Percentiles rank a stretch among this genome's conserved stretches.
Conservation (phyloP, 176 grass and related monocot species). For the Phragmites australis region DNA sequence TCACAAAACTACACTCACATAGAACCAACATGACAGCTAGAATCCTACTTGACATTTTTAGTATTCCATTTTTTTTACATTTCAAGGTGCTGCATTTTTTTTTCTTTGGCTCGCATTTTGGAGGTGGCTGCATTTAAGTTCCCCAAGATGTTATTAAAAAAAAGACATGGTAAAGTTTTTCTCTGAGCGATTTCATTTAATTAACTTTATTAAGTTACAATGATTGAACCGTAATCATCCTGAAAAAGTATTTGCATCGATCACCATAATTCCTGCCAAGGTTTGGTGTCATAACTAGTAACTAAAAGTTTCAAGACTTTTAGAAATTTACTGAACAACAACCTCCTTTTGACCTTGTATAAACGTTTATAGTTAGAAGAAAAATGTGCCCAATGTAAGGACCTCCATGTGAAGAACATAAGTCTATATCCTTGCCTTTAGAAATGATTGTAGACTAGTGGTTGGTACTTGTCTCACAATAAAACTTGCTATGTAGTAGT, state of each 20-base stretch:
- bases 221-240: not conserved
- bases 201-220: not conserved
- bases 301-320: not conserved
- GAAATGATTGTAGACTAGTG: not conserved
- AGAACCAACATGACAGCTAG: not conserved
- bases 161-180: too few species aligned
- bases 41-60: not conserved
- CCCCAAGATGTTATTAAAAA: not conserved
- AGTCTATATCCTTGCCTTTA: slow-evolving; percentile 13
- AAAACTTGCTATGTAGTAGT: not conserved
- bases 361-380: slow-evolving; percentile 10
- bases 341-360: slow-evolving; percentile 2
- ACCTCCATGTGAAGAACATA: not conserved
- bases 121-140: not conserved
- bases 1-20: too few species aligned
- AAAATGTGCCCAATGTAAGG: slow-evolving; percentile 1
- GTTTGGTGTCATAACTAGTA: not conserved
- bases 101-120: not conserved
- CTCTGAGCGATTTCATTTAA: too few species aligned
- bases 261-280: not conserved
- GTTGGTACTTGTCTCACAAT: slow-evolving; percentile 8
- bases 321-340: not conserved
- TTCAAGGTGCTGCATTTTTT: not conserved
- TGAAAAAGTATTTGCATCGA: not conserved
- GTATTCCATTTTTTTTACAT: not conserved